These are phyloP conservation scores for Aspergillus carlsbadensis DNA, from an alignment of 495 filamentous ascomycete genomes.

Conservation along the genomic window DNA sequence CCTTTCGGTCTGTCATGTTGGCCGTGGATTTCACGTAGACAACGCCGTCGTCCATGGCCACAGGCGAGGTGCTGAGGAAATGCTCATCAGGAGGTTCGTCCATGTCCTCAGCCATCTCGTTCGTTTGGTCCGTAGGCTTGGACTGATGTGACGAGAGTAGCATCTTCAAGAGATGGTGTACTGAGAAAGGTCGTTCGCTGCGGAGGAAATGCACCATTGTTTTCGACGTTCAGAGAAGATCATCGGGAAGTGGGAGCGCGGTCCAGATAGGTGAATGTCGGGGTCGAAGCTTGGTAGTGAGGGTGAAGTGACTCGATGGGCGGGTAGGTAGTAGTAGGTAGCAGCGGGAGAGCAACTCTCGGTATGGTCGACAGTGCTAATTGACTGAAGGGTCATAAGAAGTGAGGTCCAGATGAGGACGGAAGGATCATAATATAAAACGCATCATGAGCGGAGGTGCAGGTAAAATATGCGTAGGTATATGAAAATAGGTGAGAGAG, in stretches of 20 bases:
- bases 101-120: slow-evolving; percentile 48
- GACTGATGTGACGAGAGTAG: slow-evolving; percentile 42
- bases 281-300: not conserved
- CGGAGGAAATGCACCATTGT: slow-evolving; percentile 41
- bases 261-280: slow-evolving; percentile 1
- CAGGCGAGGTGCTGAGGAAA: slow-evolving; percentile 28
- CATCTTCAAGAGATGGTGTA: slow-evolving; percentile 49
- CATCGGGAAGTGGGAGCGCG: slow-evolving; percentile 3
- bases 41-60: slow-evolving; percentile 31
- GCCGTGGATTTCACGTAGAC: slow-evolving; percentile 41
- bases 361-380: slow-evolving; percentile 36
- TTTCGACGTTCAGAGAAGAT: slow-evolving; percentile 19
- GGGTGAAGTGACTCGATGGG: slow-evolving; percentile 12
- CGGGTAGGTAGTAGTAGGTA: slow-evolving; percentile 14
- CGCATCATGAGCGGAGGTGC: slow-evolving; percentile 27
- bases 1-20: slow-evolving; percentile 49
- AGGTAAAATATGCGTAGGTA: slow-evolving; percentile 8
- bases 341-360: slow-evolving; percentile 23
- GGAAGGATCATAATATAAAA: slow-evolving; percentile 46
- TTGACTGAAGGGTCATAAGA: slow-evolving; percentile 30
- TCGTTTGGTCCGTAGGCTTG: slow-evolving; percentile 39
- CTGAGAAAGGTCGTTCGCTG: slow-evolving; percentile 38
- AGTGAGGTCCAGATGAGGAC: slow-evolving; percentile 39
- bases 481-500: slow-evolving; percentile 13
- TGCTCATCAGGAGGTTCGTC: slow-evolving; percentile 50